phyloP scores from a whole-genome alignment of 202 grass and related monocot species.

The Zoysia matrella region DNA sequence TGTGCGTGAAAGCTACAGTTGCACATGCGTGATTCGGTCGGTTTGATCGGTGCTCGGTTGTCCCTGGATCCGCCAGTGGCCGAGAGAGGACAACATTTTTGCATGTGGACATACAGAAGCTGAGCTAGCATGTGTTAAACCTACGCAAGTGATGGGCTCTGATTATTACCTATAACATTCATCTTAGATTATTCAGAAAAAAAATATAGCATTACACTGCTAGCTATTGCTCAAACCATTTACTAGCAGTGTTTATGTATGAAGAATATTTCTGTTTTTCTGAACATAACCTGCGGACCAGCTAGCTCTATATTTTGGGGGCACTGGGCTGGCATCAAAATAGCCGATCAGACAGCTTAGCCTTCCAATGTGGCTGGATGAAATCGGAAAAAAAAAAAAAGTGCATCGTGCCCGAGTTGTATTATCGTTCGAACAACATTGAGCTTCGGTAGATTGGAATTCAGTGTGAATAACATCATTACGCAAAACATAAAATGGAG shows the following conservation, averaged over 20 bases:
- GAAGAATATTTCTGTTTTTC: too few species aligned
- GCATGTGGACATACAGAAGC: constrained; percentile 16
- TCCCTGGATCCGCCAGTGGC: background rate
- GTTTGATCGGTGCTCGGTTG: background rate
- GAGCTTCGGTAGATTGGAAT: background rate
- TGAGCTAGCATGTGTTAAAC: constrained; percentile 6
- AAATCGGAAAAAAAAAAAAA: too few species aligned
- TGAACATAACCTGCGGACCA: background rate
- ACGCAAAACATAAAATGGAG: background rate
- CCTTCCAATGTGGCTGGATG: background rate
- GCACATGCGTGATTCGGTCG: background rate
- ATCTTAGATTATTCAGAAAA: background rate
- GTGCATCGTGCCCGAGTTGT: too few species aligned
- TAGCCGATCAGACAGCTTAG: too few species aligned
- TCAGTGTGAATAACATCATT: background rate
- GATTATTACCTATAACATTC: background rate
- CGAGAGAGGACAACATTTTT: background rate
- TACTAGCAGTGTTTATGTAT: background rate
- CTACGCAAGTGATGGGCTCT: background rate
- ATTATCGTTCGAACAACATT: background rate
- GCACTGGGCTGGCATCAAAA: too few species aligned
- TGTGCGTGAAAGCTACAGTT: constrained; percentile 12
- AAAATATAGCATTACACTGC: background rate
- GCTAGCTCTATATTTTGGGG: too few species aligned
- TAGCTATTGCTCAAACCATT: background rate